phyloP scores from a whole-genome alignment of 1,139 yeast genomes.

The Protomyces lactucae-debilis region DNA sequence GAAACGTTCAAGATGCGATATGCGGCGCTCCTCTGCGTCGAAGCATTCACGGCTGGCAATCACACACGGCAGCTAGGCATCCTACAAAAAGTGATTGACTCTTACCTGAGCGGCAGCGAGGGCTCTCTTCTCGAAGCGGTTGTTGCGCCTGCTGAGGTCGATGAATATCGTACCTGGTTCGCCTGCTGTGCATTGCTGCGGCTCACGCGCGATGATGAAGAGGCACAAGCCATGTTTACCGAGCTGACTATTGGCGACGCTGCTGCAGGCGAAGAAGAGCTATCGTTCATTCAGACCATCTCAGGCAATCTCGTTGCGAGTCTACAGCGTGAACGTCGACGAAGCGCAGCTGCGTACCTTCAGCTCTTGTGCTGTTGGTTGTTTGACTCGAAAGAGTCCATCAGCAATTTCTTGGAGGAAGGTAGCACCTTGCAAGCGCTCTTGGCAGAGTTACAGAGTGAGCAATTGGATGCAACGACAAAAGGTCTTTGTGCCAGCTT shows the following conservation, averaged over 20 bases:
- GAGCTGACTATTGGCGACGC: constrained; percentile 60
- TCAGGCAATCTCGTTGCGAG: constrained; percentile 69
- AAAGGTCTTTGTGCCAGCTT: constrained; percentile 72
- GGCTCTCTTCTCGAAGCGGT: constrained; percentile 27
- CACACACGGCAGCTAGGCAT: constrained; percentile 56
- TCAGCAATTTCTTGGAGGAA: constrained; percentile 69
- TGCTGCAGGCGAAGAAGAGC: constrained; percentile 64
- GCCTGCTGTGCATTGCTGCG: constrained; percentile 63
- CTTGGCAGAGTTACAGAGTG: constrained; percentile 50
- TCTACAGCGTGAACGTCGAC: constrained; percentile 38
- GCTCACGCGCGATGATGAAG: constrained; percentile 53
- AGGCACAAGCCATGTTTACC: constrained; percentile 51
- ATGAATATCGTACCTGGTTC: constrained; percentile 87
- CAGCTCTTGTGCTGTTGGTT: constrained; percentile 73
- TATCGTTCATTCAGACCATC: constrained; percentile 71
- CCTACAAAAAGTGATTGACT: constrained; percentile 57
- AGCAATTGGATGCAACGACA: constrained; percentile 56
- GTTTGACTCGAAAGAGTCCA: constrained; percentile 71
- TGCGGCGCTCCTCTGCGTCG: constrained; percentile 24
- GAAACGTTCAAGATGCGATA: constrained; percentile 19
- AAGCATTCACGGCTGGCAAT: constrained; percentile 56
- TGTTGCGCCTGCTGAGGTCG: constrained; percentile 49
- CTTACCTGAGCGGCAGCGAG: constrained; percentile 38
- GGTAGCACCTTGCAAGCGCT: constrained; percentile 61
- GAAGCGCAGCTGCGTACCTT: constrained; percentile 50